Evolutionary conservation across 75 land plant genomes (phyloP).

Genomic region (Cryptomeria japonica): DNA sequence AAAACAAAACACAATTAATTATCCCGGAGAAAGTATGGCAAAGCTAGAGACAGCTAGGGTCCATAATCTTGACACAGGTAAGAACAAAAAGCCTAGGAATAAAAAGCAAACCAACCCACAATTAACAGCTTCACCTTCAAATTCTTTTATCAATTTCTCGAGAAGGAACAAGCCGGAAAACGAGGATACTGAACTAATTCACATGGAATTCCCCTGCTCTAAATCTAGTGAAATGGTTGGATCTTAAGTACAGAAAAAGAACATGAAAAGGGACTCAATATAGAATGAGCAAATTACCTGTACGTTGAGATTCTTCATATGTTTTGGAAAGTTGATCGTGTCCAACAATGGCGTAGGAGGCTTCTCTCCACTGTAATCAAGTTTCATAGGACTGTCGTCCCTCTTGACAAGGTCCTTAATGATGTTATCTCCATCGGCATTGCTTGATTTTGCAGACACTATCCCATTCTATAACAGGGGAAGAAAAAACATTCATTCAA

Average conservation of each 20-base stretch:
- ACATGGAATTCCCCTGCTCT: neutral
- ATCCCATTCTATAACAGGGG: neutral
- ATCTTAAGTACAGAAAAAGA: neutral
- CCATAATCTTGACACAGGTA: neutral
- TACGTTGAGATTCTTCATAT: slow-evolving; percentile 40
- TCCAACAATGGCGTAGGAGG: slow-evolving; percentile 31
- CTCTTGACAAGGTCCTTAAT: neutral
- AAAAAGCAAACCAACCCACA: neutral
- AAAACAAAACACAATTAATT: neutral
- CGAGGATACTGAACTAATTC: neutral
- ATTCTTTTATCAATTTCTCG: neutral
- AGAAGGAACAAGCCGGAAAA: neutral
- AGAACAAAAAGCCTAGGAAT: neutral
- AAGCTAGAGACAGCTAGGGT: neutral
- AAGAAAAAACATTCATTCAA: neutral
- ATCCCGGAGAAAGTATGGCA: neutral
- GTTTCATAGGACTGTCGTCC: neutral
- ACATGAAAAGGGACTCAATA: neutral
- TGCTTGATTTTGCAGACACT: neutral
- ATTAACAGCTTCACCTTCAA: too few relatives aligned
- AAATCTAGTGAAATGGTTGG: neutral
- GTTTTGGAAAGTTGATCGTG: slow-evolving; percentile 43
- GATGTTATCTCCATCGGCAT: neutral
- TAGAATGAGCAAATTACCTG: slow-evolving; percentile 13
- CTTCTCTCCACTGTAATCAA: neutral